Percentiles rank a stretch among this genome's conserved stretches.
Conservation (phyloP, 2,329 filamentous ascomycete species). For the Hypoxylon sp. region DNA sequence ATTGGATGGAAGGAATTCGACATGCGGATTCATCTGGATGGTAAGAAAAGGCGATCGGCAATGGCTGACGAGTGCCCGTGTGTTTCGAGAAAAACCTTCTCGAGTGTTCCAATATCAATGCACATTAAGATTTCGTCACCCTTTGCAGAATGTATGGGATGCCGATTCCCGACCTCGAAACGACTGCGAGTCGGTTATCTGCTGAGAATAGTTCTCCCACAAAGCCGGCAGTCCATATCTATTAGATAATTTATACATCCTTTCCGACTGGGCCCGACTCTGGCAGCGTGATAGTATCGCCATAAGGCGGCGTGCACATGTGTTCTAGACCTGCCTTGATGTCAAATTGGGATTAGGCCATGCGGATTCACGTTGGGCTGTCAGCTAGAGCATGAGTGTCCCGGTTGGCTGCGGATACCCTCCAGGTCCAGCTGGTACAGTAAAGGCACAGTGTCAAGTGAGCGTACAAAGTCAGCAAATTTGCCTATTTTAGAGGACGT, state of each 20-base stretch:
- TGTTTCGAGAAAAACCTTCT: constrained; percentile 31
- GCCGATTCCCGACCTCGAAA: constrained; percentile 28
- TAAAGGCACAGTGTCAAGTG: constrained; percentile 16
- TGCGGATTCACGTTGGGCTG: constrained; percentile 18
- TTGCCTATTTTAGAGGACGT: constrained; percentile 25
- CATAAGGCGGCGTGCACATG: constrained; percentile 19
- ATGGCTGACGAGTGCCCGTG: constrained; percentile 25
- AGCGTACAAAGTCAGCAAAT: not conserved
- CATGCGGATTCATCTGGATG: constrained; percentile 14
- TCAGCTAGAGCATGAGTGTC: constrained; percentile 9
- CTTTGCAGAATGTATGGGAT: constrained; percentile 7
- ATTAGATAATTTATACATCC: constrained; percentile 35
- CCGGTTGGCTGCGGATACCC: constrained; percentile 24
- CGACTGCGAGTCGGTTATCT: constrained; percentile 13
- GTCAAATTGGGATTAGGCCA: constrained; percentile 31
- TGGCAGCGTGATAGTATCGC: constrained; percentile 34
- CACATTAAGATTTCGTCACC: constrained; percentile 25
- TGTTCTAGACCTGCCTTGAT: constrained; percentile 32
- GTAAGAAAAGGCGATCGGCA: constrained; percentile 14
- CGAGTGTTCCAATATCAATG: constrained; percentile 13
- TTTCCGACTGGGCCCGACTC: constrained; percentile 24
- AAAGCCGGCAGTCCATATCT: constrained; percentile 14
- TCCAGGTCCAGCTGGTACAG: constrained; percentile 18
- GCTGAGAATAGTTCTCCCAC: constrained; percentile 12
- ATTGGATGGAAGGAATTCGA: constrained; percentile 2